Base-by-base conservation (phyloP, 1,284 basidiomycete genomes). In the Ceratobasidium sp. region DNA sequence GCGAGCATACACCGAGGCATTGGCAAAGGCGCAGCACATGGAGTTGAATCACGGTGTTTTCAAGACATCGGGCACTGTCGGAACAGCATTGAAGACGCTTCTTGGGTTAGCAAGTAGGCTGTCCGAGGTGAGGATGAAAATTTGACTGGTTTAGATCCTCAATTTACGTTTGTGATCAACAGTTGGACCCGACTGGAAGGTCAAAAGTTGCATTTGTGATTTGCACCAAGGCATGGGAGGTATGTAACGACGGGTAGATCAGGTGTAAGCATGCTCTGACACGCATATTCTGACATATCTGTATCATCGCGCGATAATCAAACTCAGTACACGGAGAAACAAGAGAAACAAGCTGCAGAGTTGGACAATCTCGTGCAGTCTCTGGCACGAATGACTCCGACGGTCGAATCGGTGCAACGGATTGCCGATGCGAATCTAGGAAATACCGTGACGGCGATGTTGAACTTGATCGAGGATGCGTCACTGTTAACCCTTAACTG, bases 401-500 rank as follows among this genome's bases (percentile, higher is more conserved):
- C 38, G 6, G 35, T 38, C 23, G 27, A 55, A n/a, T 38, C 48
- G 10, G 54, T 69, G 30, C 27, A 55, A 57, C 33, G 57, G 3
- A 54, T 69, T 20, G 57, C 57, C 27, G 33, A 60, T 12, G 57
- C 57, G 1, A 33, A 60, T 33, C 30, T 65, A n/a, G 46, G 20
- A 23, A 18, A 44, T 18, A 65, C 46, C 3, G 27, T 65, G 10
- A n/a, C 38, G 35, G 46, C 38, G 18, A 44, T 65, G 62, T 16
- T 69, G 67, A 54, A 55, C 16, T 33, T 69, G 20, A 7, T 69
- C 33, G 67, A 69, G 35, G 67, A 69, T 69, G 50, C 52, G 12
- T 55, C 52, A 7, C 16, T 69, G 23, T 69, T 55, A 16, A 38
- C 38, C 6, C 23, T 69, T 18, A 44, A 69, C n/a, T 54, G 38